These are phyloP conservation scores for Neurospora cerealis DNA, from an alignment of 495 filamentous ascomycete species.

Conservation along the genomic window DNA sequence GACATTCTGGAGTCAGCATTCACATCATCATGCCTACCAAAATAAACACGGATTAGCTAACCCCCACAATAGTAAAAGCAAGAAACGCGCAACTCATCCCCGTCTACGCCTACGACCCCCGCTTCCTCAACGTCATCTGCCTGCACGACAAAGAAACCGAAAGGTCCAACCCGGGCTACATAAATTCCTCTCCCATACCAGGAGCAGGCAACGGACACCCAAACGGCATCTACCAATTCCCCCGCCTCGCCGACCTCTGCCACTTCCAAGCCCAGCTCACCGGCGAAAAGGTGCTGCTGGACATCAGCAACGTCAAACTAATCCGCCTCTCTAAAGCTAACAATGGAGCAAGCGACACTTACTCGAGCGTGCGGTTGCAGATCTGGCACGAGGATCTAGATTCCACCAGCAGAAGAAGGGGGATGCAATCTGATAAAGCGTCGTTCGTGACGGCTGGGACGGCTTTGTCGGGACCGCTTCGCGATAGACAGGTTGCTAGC, in stretches of 20 bases:
- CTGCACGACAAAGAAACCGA: conserved; percentile 22
- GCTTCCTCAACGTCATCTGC: conserved; percentile 21
- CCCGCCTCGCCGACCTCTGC: conserved; percentile 14
- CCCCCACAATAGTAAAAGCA: conserved; percentile 17
- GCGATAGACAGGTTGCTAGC: conserved; percentile 18
- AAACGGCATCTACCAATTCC: conserved; percentile 23
- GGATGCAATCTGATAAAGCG: conserved; percentile 14
- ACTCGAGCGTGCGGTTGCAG: conserved; percentile 22
- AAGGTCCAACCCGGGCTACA: conserved; percentile 9
- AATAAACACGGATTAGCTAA: neutral
- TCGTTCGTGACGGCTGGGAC: conserved; percentile 25
- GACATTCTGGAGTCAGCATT: conserved; percentile 24
- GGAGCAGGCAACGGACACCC: conserved; percentile 3
- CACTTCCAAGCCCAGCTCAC: conserved; percentile 27
- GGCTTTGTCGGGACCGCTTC: conserved; percentile 18
- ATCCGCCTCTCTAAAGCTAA: conserved; percentile 13
- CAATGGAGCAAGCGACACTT: conserved; percentile 15
- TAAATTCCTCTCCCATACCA: conserved; percentile 5
- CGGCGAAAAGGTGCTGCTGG: conserved; percentile 22
- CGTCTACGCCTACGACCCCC: conserved; percentile 24
- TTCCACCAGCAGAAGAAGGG: conserved; percentile 2
- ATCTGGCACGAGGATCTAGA: conserved; percentile 22
- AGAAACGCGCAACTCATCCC: conserved; percentile 26
- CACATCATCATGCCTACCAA: neutral
- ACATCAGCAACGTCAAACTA: conserved; percentile 22